Evolutionary conservation across 2,329 filamentous ascomycete genomes (phyloP).

Genomic region (Sporothrix sp.): DNA sequence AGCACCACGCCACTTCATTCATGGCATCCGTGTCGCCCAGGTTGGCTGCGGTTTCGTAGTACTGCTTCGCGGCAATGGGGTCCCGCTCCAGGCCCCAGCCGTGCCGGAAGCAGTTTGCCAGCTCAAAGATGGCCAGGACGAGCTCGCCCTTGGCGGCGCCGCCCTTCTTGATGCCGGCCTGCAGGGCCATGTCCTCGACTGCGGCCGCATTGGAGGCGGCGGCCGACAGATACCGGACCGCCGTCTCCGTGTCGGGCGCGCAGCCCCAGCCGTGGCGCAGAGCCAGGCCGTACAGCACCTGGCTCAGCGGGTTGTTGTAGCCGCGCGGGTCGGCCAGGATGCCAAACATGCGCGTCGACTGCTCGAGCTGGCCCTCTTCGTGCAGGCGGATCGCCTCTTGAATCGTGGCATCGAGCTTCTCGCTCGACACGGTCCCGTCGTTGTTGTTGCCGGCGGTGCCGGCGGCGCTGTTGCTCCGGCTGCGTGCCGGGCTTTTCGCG

Average conservation of each 20-base stretch:
- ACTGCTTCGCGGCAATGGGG: constrained; percentile 76
- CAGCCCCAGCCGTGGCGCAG: constrained; percentile 94
- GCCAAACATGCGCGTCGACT: constrained; percentile 79
- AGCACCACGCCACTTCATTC: constrained; percentile 96
- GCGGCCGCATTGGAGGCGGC: constrained; percentile 84
- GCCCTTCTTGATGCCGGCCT: constrained; percentile 83
- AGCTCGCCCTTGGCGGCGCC: constrained; percentile 93
- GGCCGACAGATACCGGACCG: constrained; percentile 74
- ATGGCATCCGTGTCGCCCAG: constrained; percentile 95
- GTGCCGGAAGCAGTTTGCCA: constrained; percentile 86
- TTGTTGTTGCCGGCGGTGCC: constrained; percentile 18
- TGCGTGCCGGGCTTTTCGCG: not conserved
- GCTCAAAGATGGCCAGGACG: constrained; percentile 89
- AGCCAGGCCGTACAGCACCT: constrained; percentile 91
- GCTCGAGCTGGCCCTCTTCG: constrained; percentile 68
- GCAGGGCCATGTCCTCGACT: constrained; percentile 75
- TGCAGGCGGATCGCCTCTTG: constrained; percentile 94
- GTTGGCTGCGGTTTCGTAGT: constrained; percentile 96
- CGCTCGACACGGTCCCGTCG: constrained; percentile 34
- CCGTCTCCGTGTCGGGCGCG: constrained; percentile 57
- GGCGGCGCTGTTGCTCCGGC: not conserved
- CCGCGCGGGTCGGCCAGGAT: constrained; percentile 72
- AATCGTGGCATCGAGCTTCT: constrained; percentile 59
- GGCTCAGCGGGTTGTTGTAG: constrained; percentile 84
- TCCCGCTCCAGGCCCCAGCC: constrained; percentile 90